These are phyloP conservation scores for Apophysomyces trapeziformis DNA, from an alignment of 371 early-diverging fungal species.

Conservation along the genomic window DNA sequence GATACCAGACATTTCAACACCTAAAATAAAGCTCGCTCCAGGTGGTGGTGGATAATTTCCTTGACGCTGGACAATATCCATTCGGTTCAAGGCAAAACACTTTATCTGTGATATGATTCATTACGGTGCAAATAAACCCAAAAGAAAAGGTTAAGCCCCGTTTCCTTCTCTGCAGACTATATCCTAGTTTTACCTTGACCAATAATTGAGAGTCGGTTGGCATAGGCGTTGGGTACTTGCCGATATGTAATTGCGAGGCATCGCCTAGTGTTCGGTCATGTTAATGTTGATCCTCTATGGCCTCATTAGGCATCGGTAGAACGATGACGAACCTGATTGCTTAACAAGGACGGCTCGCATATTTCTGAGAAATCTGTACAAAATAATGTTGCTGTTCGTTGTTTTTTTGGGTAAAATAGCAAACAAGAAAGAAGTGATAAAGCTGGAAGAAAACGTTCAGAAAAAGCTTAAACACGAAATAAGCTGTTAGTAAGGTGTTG, in stretches of 20 bases:
- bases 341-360: conserved; percentile 47
- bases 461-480: background rate
- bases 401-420: no score
- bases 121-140: no score
- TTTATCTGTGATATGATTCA: conserved; percentile 35
- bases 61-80: conserved; percentile 78
- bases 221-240: conserved; percentile 53
- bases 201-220: conserved; percentile 65
- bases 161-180: no score
- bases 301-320: background rate
- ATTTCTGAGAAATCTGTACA: background rate
- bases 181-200: conserved; percentile 54
- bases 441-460: conserved; percentile 2
- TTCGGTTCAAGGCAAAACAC: conserved; percentile 73
- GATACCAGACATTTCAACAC: conserved; percentile 77
- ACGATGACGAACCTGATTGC: conserved; percentile 32
- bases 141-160: no score
- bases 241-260: conserved; percentile 58
- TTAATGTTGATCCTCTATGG: background rate
- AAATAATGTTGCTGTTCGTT: background rate
- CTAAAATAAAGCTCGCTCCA: conserved; percentile 68
- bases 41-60: conserved; percentile 74
- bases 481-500: background rate
- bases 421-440: no score
- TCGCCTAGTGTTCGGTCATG: conserved; percentile 41